These are phyloP conservation scores for Naganishia vishniacii DNA, from an alignment of 768 basidiomycete genomes.

Conservation along the genomic window DNA sequence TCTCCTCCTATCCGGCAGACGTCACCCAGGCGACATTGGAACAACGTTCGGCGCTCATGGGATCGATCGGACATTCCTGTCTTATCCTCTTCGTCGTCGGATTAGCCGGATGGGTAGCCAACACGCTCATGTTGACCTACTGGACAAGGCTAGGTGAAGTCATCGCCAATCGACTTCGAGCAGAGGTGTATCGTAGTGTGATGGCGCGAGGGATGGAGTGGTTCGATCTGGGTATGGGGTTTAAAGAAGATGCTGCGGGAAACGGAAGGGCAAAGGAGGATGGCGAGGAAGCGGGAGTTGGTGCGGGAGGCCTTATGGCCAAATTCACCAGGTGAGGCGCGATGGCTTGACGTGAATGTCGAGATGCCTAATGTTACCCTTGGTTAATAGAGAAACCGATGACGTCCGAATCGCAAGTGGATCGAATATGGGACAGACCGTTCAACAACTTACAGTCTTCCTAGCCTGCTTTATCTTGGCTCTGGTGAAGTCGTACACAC, in stretches of 20 bases:
- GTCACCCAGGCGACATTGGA: conserved; percentile 31
- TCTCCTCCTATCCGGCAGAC: conserved; percentile 57
- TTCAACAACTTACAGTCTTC: conserved; percentile 77
- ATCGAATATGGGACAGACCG: conserved; percentile 65
- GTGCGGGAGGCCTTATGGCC: conserved; percentile 87
- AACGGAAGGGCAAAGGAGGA: conserved; percentile 36
- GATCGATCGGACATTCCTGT: conserved; percentile 34
- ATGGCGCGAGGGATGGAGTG: conserved; percentile 72
- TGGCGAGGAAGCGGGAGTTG: conserved; percentile 55
- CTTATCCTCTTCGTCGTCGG: conserved; percentile 46
- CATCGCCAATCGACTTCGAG: conserved; percentile 64
- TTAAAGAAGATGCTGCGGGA: conserved; percentile 50
- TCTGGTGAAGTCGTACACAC: conserved; percentile 68
- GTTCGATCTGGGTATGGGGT: conserved; percentile 74
- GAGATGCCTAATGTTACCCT: background rate
- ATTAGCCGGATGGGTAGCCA: conserved; percentile 55
- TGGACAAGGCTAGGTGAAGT: conserved; percentile 87
- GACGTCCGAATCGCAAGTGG: conserved; percentile 82
- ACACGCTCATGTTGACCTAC: conserved; percentile 66
- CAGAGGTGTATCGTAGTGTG: conserved; percentile 64
- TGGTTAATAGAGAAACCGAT: conserved; percentile 72
- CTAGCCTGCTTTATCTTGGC: conserved; percentile 75
- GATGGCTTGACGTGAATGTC: background rate
- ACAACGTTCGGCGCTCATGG: conserved; percentile 33
- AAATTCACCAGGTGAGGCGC: conserved; percentile 71